Evolutionary conservation across 768 basidiomycete species (phyloP), one percentile per base, ranked within the genome.

Genomic region (Pisolithus marmoratus): DNA sequence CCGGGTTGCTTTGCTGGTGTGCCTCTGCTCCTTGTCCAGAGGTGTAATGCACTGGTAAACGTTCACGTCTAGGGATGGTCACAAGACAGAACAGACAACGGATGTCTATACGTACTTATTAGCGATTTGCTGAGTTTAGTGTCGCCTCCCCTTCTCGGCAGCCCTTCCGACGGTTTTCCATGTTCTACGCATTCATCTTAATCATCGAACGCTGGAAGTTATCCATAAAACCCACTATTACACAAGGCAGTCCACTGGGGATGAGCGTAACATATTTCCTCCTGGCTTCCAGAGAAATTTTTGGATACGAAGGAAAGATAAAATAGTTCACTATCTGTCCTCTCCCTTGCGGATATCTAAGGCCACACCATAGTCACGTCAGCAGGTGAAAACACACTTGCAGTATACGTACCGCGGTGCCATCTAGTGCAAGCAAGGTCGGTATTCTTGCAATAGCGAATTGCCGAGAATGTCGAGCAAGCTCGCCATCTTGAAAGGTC

Each of bases 251-350:
- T 57, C 84, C 86, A 90, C 49, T 79, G 83, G 29, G 85, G 85
- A 61, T 91, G 83, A 57, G 70, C 66, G 59, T 68, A 62, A 53
- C 61, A 53, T 47, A 75, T 75, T 40, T 74, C 76, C 19, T 77
- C 70, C 36, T 77, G 70, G 37, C 55, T 49, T 11, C 63, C 60
- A 38, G 72, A 69, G 26, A 73, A 74, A 38, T 78, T 65, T 43
- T 75, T 77, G 48, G 74, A 72, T 55, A 90, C 70, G 55, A 76
- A 73, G 11, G 87, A 85, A 46, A 93, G 74, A 68, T 93, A 95
- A 63, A 88, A 88, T 23, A 90, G 63, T 67, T 95, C 92, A 46
- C 83, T 81, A 60, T 94, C 92, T n/a, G 69, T 72, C 38, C 92
- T 77, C 64, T 93, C 89, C 56, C 77, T 82, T 8, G 64, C 56